These are phyloP conservation scores for Mycena floridula DNA, from an alignment of 768 basidiomycete species.

Conservation along the genomic window DNA sequence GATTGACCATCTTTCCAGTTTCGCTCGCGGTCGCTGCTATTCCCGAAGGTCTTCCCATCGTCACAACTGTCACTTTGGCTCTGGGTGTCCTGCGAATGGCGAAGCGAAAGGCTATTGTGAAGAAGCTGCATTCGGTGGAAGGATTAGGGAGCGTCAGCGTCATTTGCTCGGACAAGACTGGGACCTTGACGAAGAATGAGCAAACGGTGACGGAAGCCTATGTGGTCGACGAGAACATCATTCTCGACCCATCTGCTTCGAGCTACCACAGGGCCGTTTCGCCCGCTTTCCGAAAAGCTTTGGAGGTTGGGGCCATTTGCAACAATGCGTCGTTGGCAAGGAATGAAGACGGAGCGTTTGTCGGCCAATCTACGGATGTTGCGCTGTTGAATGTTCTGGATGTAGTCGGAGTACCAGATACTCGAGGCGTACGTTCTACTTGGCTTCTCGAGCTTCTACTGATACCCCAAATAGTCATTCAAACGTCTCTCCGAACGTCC, in stretches of 20 bases:
- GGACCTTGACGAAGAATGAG: constrained; percentile 94
- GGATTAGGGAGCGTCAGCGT: constrained; percentile 93
- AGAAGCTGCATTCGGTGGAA: constrained; percentile 94
- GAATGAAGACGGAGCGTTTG: constrained; percentile 65
- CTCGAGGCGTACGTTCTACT: constrained; percentile 50
- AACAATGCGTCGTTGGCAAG: constrained; percentile 71
- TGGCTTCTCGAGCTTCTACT: neutral
- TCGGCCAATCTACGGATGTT: constrained; percentile 92
- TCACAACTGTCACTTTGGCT: constrained; percentile 95
- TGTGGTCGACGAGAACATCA: constrained; percentile 74
- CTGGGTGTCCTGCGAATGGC: constrained; percentile 93
- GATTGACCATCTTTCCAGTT: constrained; percentile 41
- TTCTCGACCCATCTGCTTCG: constrained; percentile 50
- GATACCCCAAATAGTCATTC: constrained; percentile 46
- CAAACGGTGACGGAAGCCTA: constrained; percentile 91
- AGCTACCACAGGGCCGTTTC: constrained; percentile 37
- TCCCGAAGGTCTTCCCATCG: constrained; percentile 93
- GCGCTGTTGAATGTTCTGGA: constrained; percentile 79
- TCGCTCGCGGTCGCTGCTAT: constrained; percentile 98
- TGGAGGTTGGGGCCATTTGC: constrained; percentile 83
- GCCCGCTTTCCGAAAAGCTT: constrained; percentile 63
- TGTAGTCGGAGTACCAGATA: constrained; percentile 61
- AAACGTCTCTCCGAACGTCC: constrained; percentile 72
- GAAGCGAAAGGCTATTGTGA: constrained; percentile 92
- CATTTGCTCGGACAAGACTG: constrained; percentile 97